Evolutionary conservation across 2,329 filamentous ascomycete genomes (phyloP).

Genomic region (Pseudogymnoascus sp.): DNA sequence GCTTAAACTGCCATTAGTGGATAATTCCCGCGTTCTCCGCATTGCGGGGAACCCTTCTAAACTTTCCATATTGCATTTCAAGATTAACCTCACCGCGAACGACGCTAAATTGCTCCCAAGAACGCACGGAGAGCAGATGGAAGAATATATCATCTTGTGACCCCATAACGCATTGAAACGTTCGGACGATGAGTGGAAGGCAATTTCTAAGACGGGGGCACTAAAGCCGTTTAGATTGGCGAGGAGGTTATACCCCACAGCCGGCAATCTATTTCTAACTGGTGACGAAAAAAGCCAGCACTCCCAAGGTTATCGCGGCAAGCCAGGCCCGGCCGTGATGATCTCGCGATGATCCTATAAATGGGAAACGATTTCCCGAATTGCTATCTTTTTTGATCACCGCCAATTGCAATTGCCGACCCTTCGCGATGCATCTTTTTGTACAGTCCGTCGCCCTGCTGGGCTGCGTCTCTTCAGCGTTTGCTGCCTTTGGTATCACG

Average conservation of each 20-base stretch:
- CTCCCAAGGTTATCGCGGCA: background rate
- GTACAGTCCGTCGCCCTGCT: background rate
- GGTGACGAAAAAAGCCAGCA: background rate
- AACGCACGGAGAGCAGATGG: background rate
- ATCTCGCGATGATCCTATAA: constrained; percentile 2
- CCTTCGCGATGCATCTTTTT: background rate
- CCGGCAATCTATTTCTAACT: constrained; percentile 2
- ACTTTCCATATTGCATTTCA: background rate
- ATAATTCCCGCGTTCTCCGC: background rate
- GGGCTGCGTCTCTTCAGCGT: constrained; percentile 17
- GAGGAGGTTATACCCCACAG: constrained; percentile 1
- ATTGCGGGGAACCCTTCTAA: constrained; percentile 2
- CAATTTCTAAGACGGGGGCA: background rate
- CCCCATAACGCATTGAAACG: background rate
- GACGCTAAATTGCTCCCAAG: background rate
- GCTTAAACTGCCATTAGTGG: constrained; percentile 9
- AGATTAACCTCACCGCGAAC: background rate
- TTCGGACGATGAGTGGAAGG: background rate
- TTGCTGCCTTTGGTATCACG: constrained; percentile 39
- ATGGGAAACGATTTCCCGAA: background rate
- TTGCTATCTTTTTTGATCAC: background rate
- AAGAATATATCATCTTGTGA: background rate
- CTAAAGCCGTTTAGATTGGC: constrained; percentile 3
- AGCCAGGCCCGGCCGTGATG: background rate
- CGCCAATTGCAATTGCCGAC: background rate